Percentiles rank a stretch among this genome's conserved stretches.
Evolutionary conservation across 306 rosid species (phyloP).

Genomic region (Medicago arabica): DNA sequence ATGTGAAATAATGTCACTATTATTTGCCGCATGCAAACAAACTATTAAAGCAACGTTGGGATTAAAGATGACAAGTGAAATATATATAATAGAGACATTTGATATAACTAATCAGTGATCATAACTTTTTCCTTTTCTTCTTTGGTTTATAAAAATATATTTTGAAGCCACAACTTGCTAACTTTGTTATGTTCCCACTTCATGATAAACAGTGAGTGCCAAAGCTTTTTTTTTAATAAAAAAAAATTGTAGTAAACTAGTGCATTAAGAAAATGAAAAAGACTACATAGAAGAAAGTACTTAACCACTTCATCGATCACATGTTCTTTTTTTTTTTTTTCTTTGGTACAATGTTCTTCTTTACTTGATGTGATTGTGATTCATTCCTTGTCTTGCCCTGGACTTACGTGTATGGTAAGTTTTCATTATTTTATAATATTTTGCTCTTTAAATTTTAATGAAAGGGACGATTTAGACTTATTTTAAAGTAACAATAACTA

Average conservation of each 20-base stretch:
- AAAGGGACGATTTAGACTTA: background rate
- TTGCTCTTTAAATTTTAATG: background rate
- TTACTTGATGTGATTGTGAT: conserved; percentile 34
- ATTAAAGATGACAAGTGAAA: conserved; percentile 46
- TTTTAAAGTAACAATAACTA: background rate
- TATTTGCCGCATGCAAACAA: conserved; percentile 49
- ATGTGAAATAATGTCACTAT: conserved; percentile 19
- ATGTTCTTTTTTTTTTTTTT: conserved; percentile 23
- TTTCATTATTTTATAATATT: background rate
- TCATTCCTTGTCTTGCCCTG: conserved; percentile 16
- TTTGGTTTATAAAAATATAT: conserved; percentile 37
- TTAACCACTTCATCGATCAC: conserved; percentile 26
- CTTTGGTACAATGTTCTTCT: conserved; percentile 2
- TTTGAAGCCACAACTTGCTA: conserved; percentile 46
- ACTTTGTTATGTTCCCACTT: conserved; percentile 48
- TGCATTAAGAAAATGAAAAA: conserved; percentile 39
- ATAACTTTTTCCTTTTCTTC: conserved; percentile 40
- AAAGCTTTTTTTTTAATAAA: conserved; percentile 7
- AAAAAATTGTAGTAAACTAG: background rate
- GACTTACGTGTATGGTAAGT: conserved; percentile 32
- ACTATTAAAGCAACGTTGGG: conserved; percentile 44
- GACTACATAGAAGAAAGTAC: conserved; percentile 25
- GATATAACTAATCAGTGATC: conserved; percentile 43
- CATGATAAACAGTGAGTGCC: conserved; percentile 23
- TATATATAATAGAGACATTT: conserved; percentile 24